Evolutionary conservation across 1,284 basidiomycete genomes (phyloP).

Genomic region (Hypsizygus ulmarius): DNA sequence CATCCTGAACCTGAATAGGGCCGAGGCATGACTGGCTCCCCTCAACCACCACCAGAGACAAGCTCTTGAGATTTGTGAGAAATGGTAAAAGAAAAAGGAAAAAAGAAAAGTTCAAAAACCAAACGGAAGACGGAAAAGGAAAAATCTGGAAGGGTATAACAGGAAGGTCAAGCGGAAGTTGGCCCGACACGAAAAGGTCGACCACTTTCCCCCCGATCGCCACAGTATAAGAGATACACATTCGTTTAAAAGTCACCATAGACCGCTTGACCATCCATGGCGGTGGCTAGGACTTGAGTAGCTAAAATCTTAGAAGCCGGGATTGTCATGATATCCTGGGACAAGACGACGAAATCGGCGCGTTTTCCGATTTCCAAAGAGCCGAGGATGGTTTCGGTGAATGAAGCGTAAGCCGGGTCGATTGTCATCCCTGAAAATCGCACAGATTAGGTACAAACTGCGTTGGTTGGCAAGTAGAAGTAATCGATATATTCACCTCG

Average conservation of each 20-base stretch:
- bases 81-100: not conserved
- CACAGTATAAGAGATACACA: not conserved
- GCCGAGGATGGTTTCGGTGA: slow-evolving; percentile 70
- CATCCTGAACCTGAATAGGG: not conserved
- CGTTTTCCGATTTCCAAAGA: slow-evolving; percentile 75
- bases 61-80: not conserved
- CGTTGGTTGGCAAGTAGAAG: not conserved
- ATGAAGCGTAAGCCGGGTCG: slow-evolving; percentile 84
- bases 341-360: slow-evolving; percentile 82
- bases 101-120: not conserved
- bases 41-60: slow-evolving; percentile 6
- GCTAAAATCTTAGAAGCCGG: slow-evolving; percentile 58
- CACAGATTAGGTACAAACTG: not conserved
- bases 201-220: not conserved
- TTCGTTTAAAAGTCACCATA: slow-evolving; percentile 44
- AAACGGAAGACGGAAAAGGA: not conserved
- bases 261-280: slow-evolving; percentile 73
- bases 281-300: slow-evolving; percentile 73
- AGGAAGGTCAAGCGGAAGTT: not conserved
- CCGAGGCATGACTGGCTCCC: slow-evolving; percentile 3
- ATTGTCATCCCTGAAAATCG: slow-evolving; percentile 47
- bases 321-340: slow-evolving; percentile 78
- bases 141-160: not conserved
- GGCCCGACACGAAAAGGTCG: not conserved
- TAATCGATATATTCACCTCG: slow-evolving; percentile 46